Conservation (phyloP, 2,329 filamentous ascomycete genomes). For the Chlorencoelia australis region DNA sequence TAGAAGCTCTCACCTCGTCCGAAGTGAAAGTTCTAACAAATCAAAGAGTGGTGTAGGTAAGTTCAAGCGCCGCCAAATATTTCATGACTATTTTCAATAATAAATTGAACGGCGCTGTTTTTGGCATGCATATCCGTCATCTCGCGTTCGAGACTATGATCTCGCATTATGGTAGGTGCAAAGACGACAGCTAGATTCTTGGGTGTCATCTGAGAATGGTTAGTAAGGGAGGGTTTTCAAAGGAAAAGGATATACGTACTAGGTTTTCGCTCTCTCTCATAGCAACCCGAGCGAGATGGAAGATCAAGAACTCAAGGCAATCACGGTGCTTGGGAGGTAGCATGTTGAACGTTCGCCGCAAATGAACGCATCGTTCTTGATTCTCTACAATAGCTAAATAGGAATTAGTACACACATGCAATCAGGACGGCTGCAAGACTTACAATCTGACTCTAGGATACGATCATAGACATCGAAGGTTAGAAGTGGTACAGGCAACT, state of each 20-base stretch:
- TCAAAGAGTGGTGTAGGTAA: neutral
- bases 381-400: conserved; percentile 51
- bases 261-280: conserved; percentile 75
- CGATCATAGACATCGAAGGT: conserved; percentile 89
- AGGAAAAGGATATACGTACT: conserved; percentile 37
- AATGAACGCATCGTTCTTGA: conserved; percentile 56
- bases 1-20: conserved; percentile 1
- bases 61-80: conserved; percentile 48
- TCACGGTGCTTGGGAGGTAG: conserved; percentile 79
- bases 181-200: conserved; percentile 96
- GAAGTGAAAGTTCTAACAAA: conserved; percentile 5
- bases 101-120: conserved; percentile 82
- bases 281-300: conserved; percentile 83
- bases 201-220: conserved; percentile 66
- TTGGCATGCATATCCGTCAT: conserved; percentile 95
- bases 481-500: conserved; percentile 78
- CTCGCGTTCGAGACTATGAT: conserved; percentile 79
- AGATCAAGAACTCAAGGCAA: conserved; percentile 85
- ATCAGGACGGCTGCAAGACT: conserved; percentile 26
- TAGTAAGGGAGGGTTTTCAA: conserved; percentile 12
- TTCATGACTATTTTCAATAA: conserved; percentile 79
- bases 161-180: conserved; percentile 93
- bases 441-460: conserved; percentile 71
- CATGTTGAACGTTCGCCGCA: conserved; percentile 64
- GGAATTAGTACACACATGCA: conserved; percentile 18